These are phyloP conservation scores for Nepenthes gracilis DNA, from an alignment of 148 eudicot genomes.

Conservation along the genomic window DNA sequence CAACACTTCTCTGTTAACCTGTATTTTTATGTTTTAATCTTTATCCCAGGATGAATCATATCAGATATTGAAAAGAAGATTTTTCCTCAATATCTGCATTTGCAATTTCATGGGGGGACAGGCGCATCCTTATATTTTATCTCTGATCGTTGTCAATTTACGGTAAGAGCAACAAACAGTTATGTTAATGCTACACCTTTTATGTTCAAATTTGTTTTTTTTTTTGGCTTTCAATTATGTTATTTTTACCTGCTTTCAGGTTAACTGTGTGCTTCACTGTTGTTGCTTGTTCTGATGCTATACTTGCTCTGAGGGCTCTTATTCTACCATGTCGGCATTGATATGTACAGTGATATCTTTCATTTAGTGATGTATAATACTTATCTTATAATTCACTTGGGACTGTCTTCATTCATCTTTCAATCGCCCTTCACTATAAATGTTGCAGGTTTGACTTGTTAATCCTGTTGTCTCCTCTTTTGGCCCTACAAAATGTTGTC, in stretches of 20 bases:
- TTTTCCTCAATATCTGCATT: slow-evolving; percentile 63
- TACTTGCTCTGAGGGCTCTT: slow-evolving; percentile 80
- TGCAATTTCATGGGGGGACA: slow-evolving; percentile 97
- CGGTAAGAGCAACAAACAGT: no score
- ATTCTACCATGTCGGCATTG: slow-evolving; percentile 81
- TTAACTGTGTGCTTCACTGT: slow-evolving; percentile 69
- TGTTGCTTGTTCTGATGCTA: slow-evolving; percentile 95
- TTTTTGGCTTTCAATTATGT: background rate
- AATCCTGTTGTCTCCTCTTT: slow-evolving; percentile 69
- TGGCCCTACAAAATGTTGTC: slow-evolving; percentile 71
- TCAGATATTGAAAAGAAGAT: slow-evolving; percentile 34
- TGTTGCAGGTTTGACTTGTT: slow-evolving; percentile 82
- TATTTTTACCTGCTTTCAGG: slow-evolving; percentile 34
- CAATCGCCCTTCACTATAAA: slow-evolving; percentile 6
- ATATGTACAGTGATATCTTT: slow-evolving; percentile 24
- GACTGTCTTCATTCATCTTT: slow-evolving; percentile 5
- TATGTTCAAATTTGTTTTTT: background rate
- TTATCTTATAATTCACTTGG: background rate
- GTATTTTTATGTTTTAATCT: slow-evolving; percentile 4
- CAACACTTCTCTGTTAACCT: background rate
- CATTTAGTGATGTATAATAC: background rate
- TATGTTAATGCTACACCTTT: slow-evolving; percentile 11
- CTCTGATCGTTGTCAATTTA: slow-evolving; percentile 19
- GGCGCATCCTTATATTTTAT: slow-evolving; percentile 80
- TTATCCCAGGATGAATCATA: slow-evolving; percentile 53